A percentile compares a stretch with the other conserved stretches of the same genome.
These are phyloP conservation scores for Arxiozyma slooffiae DNA, from an alignment of 1,139 yeast genomes.

Conservation along the genomic window DNA sequence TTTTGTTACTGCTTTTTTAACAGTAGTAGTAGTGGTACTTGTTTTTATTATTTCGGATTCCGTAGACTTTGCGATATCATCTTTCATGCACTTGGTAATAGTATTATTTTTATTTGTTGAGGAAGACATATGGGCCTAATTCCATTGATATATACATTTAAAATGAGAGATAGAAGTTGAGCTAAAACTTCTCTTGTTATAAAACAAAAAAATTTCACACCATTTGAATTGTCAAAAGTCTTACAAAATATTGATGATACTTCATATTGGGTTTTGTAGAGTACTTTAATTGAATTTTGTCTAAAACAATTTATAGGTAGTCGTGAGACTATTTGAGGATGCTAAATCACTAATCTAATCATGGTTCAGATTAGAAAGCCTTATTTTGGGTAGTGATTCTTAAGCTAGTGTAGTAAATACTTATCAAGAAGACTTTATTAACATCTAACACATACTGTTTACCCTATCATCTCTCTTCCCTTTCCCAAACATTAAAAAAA, in stretches of 20 bases:
- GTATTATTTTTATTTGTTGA: neutral
- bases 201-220: neutral
- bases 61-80: neutral
- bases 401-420: neutral
- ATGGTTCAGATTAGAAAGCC: neutral
- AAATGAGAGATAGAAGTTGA: neutral
- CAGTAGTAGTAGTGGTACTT: too few species aligned
- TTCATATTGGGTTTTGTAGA: neutral
- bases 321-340: neutral
- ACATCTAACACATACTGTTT: neutral
- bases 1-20: constrained; percentile 14
- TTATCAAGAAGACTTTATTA: neutral
- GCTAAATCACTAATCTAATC: neutral
- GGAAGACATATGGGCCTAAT: neutral
- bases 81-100: neutral
- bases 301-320: neutral
- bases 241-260: neutral
- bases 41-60: constrained; percentile 7
- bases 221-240: neutral
- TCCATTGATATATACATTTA: neutral
- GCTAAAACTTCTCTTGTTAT: neutral
- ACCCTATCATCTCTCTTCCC: neutral
- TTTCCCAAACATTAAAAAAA: neutral
- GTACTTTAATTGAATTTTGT: neutral
- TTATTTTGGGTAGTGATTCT: neutral